Base-by-base conservation (phyloP, 2,329 filamentous ascomycete species). In the Neurospora sp. region DNA sequence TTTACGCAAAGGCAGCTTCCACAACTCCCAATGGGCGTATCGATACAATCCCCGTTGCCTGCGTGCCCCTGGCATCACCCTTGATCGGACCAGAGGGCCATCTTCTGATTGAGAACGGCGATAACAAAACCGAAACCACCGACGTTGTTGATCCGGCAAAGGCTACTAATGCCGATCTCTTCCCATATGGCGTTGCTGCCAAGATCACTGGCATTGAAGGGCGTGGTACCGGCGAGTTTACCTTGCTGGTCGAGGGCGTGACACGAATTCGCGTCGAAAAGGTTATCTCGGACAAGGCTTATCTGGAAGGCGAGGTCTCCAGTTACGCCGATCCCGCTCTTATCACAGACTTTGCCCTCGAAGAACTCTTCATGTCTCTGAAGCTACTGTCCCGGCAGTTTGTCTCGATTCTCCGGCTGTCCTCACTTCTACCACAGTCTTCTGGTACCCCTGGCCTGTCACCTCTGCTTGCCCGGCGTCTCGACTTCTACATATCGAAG, bases 311-410 rank as follows among this genome's bases (percentile, higher is more conserved):
- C 66, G 91, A 91, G 75, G 88, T 97, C 33, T 85, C 85, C 19
- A 85, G 91, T 69, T 87, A 90, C 75, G 86, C 90, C 70, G 93
- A 97, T 77, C 86, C 88, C 74, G 83, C 88, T 91, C 81, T 72
- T 85, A 77, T 28, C 11, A 11, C 52, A 19, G 89, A 94, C 73
- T 81, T 87, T 66, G 86, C 90, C 72, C 83, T 91, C 15, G 86
- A 89, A 72, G 88, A 90, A 52, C 83, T 91, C 33, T 98, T 98
- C 78, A 85, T 87, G 66, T 88, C 92, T 70, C 84, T 99, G 70
- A 97, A 97, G 82, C 87, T 91, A 70, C 84, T 95, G 65, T 96
- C 94, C 6, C 87, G 92, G 71, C 95, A 98, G 79, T 87, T 98
- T 57, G 87, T 98, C 33, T 91, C 92, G 1, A 87, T 97, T 33